Evolutionary conservation across 2,329 filamentous ascomycete species (phyloP), one percentile per base, ranked within the genome.

Genomic region (Neobulgaria alba): DNA sequence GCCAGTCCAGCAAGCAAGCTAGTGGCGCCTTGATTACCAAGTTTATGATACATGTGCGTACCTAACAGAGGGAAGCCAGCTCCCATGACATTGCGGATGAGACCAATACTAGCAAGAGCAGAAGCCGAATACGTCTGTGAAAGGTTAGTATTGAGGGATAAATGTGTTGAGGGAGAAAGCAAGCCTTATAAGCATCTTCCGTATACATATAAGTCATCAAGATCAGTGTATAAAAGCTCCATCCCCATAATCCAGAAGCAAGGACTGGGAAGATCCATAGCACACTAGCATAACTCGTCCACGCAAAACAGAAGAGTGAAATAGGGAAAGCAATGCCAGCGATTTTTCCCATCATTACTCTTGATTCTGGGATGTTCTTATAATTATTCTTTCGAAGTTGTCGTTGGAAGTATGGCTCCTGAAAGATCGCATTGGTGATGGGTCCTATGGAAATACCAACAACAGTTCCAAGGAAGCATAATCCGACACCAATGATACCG

Each of bases 141-240:
- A 8, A 3, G 7, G 16, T 38, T 17, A 38, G 16, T 15, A 5
- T 17, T 38, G 21, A 17, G 9, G 30, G 9, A 19, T 18, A 23
- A 30, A 12, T n/a, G n/a, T n/a, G n/a, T n/a, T n/a, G n/a, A 38
- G 26, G 15, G 15, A 4, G 16, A 31, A n/a, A 20, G 20, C 16
- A 10, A 2, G 62, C 58, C 50, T 67, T 65, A 45, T 71, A 71
- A 5, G 65, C 63, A 44, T 71, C 68, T 39, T 69, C 67, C 2
- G 66, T 68, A 44, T 68, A 71, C 3, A 63, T 67, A 26, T 69
- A 62, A 1, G 67, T 67, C 60, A 68, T 69, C 3, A 72, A 57
- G 34, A 71, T 71, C 0, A 73, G 59, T 1, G 65, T 66, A 38
- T 71, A 70, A 46, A 72, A 71, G 3, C 63, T 66, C 57, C 66